phyloP scores from a whole-genome alignment of 768 basidiomycete genomes.

The Cystofilobasidium ferigula region DNA sequence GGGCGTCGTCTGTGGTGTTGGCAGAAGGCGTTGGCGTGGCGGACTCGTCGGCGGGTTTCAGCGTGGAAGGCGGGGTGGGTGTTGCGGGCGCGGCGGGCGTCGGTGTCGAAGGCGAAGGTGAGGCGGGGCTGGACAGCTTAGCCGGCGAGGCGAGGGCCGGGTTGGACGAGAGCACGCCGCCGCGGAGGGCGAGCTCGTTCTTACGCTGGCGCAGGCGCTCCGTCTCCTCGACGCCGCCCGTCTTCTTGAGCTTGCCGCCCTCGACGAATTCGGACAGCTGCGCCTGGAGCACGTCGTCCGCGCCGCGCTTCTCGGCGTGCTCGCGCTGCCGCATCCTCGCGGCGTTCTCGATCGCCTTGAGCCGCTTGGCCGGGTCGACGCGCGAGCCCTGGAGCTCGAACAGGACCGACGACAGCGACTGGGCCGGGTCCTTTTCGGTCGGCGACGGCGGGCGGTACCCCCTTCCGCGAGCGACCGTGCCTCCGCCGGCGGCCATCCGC shows the following conservation, averaged over 20 bases:
- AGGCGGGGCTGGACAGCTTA: neutral
- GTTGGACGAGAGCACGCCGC: neutral
- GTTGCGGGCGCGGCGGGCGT: too few species aligned
- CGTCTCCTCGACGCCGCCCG: conserved; percentile 77
- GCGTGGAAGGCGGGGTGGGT: too few species aligned
- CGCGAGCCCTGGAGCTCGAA: conserved; percentile 76
- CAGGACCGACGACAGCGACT: conserved; percentile 54
- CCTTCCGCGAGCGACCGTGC: conserved; percentile 35
- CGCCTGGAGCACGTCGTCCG: conserved; percentile 41
- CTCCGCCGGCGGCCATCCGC: conserved; percentile 46
- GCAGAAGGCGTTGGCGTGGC: too few species aligned
- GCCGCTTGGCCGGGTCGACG: conserved; percentile 66
- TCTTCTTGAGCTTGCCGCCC: conserved; percentile 83
- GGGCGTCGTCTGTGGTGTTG: too few species aligned
- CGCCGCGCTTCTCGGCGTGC: conserved; percentile 47
- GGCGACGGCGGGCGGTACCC: conserved; percentile 47
- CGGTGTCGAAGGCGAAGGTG: too few species aligned
- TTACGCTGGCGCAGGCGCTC: conserved; percentile 76
- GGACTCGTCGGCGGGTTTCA: too few species aligned
- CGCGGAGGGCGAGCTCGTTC: conserved; percentile 65
- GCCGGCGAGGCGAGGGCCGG: neutral
- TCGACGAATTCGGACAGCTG: conserved; percentile 79
- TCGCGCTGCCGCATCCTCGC: conserved; percentile 71
- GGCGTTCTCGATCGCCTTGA: conserved; percentile 86
- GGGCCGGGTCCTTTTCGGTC: conserved; percentile 59